Evolutionary conservation across 139 green algal genomes (phyloP), one percentile per base, ranked within the genome.

Genomic region (Pleodorina starrii): DNA sequence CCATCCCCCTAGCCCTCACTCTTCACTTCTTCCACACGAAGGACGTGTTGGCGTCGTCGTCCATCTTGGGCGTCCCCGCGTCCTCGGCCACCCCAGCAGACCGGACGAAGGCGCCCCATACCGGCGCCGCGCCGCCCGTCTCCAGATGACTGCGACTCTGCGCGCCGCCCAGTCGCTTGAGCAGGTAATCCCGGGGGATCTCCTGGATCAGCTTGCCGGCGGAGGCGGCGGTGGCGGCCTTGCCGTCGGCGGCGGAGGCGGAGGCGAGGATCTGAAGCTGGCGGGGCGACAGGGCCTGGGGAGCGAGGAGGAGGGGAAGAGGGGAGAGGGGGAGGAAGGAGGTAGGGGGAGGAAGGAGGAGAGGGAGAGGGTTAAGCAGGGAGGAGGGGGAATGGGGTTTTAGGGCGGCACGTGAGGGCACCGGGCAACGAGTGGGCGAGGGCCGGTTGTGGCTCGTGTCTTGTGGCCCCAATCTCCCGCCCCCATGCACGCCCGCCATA

Each of bases 171-270:
- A 94, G 81, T 68, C 91, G 90, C 46, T 85, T 89, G 17, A 92
- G 80, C n/a, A 94, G 87, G 86, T 94, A 94, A 42, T 92, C 89
- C 48, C 89, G 89, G 5, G 91, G 91, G 84, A 94, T 94, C 91
- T 94, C 91, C 87, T 92, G 89, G 5, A 94, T 46, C 83, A 92
- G 91, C 36, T 76, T 76, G 74, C 82, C 71, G 25, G 59, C 5
- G 36, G 82, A 32, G 82, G 73, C 59, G 36, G 89, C 60, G 48
- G 89, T 89, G 50, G 79, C 80, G 43, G 71, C 32, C 43, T 85
- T 71, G 66, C 81, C 82, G 42, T 79, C 50, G 9, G 43, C 14
- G 17, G 81, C 0, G 50, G 82, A 90, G 50, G 76, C 74, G 21
- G 75, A 50, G 51, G 86, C 86, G 60, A 94, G 83, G 59, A 92